Base-by-base conservation (phyloP, 2,329 filamentous ascomycete genomes). In the Xylaria sp. region DNA sequence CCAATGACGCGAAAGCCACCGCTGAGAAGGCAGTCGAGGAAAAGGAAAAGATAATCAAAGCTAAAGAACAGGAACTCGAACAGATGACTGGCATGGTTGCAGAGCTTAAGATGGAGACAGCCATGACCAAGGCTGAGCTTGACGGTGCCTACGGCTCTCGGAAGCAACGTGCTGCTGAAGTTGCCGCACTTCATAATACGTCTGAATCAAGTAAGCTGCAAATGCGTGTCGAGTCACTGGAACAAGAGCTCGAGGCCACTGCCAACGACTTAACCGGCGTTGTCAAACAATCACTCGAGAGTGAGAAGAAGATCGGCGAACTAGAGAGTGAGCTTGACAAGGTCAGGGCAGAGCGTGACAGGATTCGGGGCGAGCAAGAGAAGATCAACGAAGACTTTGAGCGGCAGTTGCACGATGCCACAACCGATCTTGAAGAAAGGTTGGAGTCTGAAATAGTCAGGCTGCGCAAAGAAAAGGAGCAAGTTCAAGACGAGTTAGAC, bases 191-290 rank as follows among this genome's bases (percentile, higher is more conserved):
- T 55, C 76, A 85, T 72, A 85, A 87, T 77, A 82, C 79, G 64
- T 81, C 80, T n/a, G 83, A 75, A 60, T 73, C 73, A 28, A 61
- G 64, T 32, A 76, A 73, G 70, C 59, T 77, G 65, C 73, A 76
- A 62, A 66, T 63, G 41, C 83, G 87, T 72, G 79, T 88, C 25
- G 82, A 83, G 55, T 80, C 80, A 68, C 81, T 90, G 65, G 87
- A 91, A 76, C 93, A 91, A 76, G 90, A 93, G 74, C 82, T 97
- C 23, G 86, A 89, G 67, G 80, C 84, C n/a, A 78, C 77, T 10
- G 75, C 74, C 46, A 68, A 76, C 56, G 77, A 79, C 67, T 69
- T 79, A 48, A 75, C 76, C 15, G 73, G 75, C 34, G 73, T 79
- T 2, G 76, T 78, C 59, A 76, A 76, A 65, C 77, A 78, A 63